A percentile compares a stretch with the other conserved stretches of the same genome.
Evolutionary conservation across 352 stramenopile species (phyloP).

Genomic region (Pythium phragmiticola): DNA sequence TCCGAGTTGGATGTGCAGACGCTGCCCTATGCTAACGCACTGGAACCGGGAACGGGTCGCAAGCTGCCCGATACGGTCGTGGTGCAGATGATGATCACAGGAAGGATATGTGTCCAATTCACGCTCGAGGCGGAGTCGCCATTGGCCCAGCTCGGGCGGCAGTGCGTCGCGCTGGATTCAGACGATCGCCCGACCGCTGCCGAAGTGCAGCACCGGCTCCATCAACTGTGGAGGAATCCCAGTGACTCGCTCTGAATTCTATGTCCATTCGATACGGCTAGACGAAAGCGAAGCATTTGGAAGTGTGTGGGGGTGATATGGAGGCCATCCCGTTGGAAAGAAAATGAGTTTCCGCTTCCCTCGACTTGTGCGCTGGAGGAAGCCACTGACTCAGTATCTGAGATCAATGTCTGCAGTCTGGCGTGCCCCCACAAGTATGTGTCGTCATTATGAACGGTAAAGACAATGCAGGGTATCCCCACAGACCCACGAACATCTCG

Average conservation of each 20-base stretch:
- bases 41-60: conserved; percentile 9
- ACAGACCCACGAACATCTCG: neutral
- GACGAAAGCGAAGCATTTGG: too few species aligned
- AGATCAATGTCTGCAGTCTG: neutral
- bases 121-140: neutral
- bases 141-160: conserved; percentile 9
- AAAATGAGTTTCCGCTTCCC: too few species aligned
- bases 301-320: too few species aligned
- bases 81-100: conserved; percentile 12
- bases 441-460: conserved; percentile 1
- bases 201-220: conserved; percentile 17
- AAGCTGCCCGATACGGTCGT: conserved; percentile 23
- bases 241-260: neutral
- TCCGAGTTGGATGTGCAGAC: conserved; percentile 55
- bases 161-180: conserved; percentile 21
- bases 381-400: neutral
- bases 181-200: conserved; percentile 14
- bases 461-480: neutral
- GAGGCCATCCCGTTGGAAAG: too few species aligned
- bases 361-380: too few species aligned
- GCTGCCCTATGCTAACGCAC: conserved; percentile 37
- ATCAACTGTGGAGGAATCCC: conserved; percentile 8
- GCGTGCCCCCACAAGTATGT: conserved; percentile 2
- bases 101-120: conserved; percentile 21
- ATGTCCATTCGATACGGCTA: too few species aligned